Evolutionary conservation across 768 basidiomycete genomes (phyloP).

Genomic region (Pulveroboletus sp.): DNA sequence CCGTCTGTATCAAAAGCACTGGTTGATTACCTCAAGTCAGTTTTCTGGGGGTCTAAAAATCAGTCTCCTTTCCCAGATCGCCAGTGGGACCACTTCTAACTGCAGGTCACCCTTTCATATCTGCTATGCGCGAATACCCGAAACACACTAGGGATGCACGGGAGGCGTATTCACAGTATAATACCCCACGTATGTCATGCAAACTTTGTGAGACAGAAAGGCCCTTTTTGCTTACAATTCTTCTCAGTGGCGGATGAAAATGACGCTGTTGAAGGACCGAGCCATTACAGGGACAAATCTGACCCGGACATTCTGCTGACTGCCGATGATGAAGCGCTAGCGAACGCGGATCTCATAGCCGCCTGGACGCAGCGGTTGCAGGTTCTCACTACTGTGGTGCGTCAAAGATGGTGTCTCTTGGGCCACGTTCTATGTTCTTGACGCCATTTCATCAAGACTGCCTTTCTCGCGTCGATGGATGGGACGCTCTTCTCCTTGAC

Average conservation of each 20-base stretch:
- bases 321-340: slow-evolving; percentile 8
- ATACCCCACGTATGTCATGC: slow-evolving; percentile 15
- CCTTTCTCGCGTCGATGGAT: slow-evolving; percentile 28
- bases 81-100: not conserved
- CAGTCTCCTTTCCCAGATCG: not conserved
- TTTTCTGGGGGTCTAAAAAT: not conserved
- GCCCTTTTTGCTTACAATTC: not conserved
- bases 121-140: not conserved
- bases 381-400: slow-evolving; percentile 25
- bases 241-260: slow-evolving; percentile 1
- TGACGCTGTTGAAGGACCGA: slow-evolving; percentile 4
- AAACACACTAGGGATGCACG: not conserved
- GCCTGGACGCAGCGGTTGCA: slow-evolving; percentile 28
- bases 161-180: slow-evolving; percentile 3
- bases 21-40: slow-evolving; percentile 9
- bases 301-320: not conserved
- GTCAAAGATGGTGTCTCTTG: slow-evolving; percentile 3
- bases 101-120: not conserved
- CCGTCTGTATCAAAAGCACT: not conserved
- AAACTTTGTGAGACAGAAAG: not conserved
- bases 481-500: slow-evolving; percentile 27
- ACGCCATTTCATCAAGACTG: slow-evolving; percentile 18
- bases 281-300: not conserved
- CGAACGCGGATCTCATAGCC: slow-evolving; percentile 17
- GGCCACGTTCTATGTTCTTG: not conserved